Conservation (phyloP, 345 rosid genomes). For the Eucalyptus victrix region DNA sequence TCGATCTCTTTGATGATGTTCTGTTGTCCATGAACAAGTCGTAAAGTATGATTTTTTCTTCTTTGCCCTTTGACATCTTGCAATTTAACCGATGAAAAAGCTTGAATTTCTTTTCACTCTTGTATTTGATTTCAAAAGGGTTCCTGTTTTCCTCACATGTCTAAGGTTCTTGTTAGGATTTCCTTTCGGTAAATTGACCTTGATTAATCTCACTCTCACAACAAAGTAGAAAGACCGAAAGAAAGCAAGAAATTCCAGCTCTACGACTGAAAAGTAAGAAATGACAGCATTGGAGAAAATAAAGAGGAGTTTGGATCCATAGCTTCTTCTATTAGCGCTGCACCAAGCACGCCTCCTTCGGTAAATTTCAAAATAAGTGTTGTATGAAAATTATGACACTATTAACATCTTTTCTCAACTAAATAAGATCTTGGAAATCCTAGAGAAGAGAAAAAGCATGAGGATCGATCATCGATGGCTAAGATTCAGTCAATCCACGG, state of each 20-base stretch:
- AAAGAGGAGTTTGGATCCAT: background rate
- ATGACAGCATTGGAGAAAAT: background rate
- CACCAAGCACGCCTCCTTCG: rapidly evolving
- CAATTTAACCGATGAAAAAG: no score
- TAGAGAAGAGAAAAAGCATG: background rate
- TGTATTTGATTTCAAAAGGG: background rate
- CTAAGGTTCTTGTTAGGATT: background rate
- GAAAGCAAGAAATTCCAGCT: background rate
- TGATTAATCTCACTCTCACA: background rate
- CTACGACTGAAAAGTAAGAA: background rate
- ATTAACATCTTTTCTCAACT: rapidly evolving
- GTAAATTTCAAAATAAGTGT: rapidly evolving
- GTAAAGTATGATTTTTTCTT: no score
- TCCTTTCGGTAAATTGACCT: background rate
- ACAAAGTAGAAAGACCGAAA: background rate
- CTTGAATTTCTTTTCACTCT: no score
- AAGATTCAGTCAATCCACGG: background rate
- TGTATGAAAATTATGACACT: background rate
- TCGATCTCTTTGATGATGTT: no score
- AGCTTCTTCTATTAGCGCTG: rapidly evolving
- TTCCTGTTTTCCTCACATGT: background rate
- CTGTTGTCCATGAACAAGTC: no score
- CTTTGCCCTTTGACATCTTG: no score
- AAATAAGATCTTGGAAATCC: rapidly evolving
- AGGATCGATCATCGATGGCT: background rate